Conservation (phyloP, 441 rosid species). For the Gossypium trilobum region DNA sequence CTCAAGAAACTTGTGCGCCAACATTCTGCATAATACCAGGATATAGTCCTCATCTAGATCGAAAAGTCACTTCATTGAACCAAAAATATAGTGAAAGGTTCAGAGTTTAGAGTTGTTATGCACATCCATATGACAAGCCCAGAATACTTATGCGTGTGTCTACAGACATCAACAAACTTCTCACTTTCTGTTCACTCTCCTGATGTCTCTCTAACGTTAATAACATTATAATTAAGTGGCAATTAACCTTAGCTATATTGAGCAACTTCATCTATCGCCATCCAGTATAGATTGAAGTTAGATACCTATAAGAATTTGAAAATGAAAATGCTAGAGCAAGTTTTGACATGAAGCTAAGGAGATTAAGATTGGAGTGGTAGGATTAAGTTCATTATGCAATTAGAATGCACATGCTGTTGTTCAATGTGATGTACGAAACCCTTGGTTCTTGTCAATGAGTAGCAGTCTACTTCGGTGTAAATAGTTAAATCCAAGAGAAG, state of each 20-base stretch:
- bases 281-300: background rate
- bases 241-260: background rate
- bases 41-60: background rate
- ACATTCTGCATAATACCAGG: slow-evolving; percentile 57
- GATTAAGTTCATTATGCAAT: background rate
- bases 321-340: background rate
- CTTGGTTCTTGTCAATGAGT: background rate
- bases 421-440: background rate
- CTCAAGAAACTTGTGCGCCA: slow-evolving; percentile 92
- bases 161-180: background rate
- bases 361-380: background rate
- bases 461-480: background rate
- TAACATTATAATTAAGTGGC: background rate
- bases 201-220: background rate
- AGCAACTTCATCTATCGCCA: background rate
- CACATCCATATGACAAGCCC: background rate
- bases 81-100: background rate
- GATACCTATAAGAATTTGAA: background rate
- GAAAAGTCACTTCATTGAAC: background rate
- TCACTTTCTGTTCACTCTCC: background rate
- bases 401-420: background rate
- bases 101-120: background rate
- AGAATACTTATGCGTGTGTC: background rate
- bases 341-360: background rate
- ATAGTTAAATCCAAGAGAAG: background rate